Evolutionary conservation across 345 rosid genomes (phyloP), one percentile per base, ranked within the genome.

Genomic region (Adansonia digitata): DNA sequence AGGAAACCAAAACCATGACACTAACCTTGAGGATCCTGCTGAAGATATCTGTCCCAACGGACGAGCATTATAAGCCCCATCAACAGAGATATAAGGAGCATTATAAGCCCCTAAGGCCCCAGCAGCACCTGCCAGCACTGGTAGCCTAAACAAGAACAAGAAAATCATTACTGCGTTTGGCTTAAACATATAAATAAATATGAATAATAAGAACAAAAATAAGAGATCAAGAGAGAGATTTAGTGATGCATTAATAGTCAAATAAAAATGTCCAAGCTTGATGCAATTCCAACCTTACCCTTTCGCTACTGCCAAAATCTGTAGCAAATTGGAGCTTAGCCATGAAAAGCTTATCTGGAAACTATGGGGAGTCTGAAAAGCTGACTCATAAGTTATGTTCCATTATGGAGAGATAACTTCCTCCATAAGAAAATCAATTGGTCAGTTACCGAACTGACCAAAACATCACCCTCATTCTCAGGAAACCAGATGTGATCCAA

Each of bases 91-190:
- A 79, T 91, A 92, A 45, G 97, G 94, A 15, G 97, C 68, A 84
- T 93, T 87, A 82, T 92, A 90, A 14, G 94, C 87, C 61, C 95
- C 95, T 73, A 94, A 80, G 66, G 92, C 88, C 80, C 97, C 97
- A 0, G 91, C 87, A 39, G 97, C 90, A 77, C 97, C 92, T 29
- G 97, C 78, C 60, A 94, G 77, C 84, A 95, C 85, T 46, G 98
- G 99, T 73, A 92, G 80, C 98, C 98, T 94, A 81, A 70, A 78
- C 78, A 82, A 59, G 71, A 74, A 17, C 5, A 60, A 1, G 17
- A 46, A 43, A 29, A 80, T 71, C 26, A 71, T 42, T 59, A 57
- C 12, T 20, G 29, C 26, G 15, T 49, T 34, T 15, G 5, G 18
- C 13, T 51, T 49, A 34, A 49, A 42, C 9, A 26, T 26, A 53